Conservation (phyloP, 306 rosid species). For the Quercus variabilis region DNA sequence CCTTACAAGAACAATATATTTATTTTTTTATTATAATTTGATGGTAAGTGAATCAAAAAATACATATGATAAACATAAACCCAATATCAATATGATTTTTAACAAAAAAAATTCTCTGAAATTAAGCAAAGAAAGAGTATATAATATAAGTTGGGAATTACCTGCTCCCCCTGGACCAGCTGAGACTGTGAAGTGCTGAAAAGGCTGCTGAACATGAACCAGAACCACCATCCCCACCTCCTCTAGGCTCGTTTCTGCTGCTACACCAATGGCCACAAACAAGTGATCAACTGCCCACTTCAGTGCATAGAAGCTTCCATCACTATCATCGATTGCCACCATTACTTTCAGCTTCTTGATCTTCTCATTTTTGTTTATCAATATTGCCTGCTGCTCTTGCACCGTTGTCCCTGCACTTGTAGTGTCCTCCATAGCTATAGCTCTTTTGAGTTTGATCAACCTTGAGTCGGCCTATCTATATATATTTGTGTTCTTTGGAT, state of each 20-base stretch:
- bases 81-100: neutral
- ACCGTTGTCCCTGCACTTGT: neutral
- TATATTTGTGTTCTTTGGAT: neutral
- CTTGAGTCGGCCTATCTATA: neutral
- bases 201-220: constrained; percentile 44
- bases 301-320: constrained; percentile 57
- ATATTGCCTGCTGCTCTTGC: neutral
- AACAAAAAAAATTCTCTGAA: neutral
- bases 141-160: neutral
- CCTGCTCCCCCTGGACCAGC: constrained; percentile 46
- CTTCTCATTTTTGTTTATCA: neutral
- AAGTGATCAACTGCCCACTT: constrained; percentile 53
- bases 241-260: constrained; percentile 7
- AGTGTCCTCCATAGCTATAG: neutral
- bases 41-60: neutral
- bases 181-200: constrained; percentile 29
- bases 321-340: constrained; percentile 75
- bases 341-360: constrained; percentile 45
- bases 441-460: neutral
- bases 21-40: too few relatives aligned
- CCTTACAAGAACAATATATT: too few relatives aligned
- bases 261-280: neutral
- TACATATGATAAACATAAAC: neutral
- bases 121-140: neutral
- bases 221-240: constrained; percentile 31